Conservation (phyloP, 192 early-diverging fungal genomes). For the Spinellus fusiger region DNA sequence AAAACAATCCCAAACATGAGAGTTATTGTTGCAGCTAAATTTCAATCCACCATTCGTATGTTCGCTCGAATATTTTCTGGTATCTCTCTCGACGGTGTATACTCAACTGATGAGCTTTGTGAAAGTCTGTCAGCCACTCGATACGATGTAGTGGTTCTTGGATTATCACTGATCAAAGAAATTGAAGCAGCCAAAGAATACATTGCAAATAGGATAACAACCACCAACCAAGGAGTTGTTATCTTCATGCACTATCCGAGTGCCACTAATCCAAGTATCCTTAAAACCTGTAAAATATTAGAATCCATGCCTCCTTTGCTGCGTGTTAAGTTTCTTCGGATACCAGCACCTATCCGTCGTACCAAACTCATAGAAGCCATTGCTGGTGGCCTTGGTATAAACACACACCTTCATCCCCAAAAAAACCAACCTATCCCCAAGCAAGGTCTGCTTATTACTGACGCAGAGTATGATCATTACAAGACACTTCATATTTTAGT, state of each 20-base stretch:
- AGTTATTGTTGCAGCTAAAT: conserved; percentile 11
- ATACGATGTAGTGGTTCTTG: conserved; percentile 25
- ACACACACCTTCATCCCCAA: conserved; percentile 24
- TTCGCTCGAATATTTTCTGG: conserved; percentile 11
- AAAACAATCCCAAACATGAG: conserved; percentile 1
- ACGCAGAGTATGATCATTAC: conserved; percentile 32
- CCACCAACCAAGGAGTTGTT: neutral
- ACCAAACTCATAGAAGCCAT: conserved; percentile 36
- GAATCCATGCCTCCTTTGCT: conserved; percentile 13
- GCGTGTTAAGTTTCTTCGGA: conserved; percentile 15
- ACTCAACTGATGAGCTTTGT: conserved; percentile 2
- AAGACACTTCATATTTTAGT: conserved; percentile 37
- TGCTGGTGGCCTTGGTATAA: conserved; percentile 32
- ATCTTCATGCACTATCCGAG: conserved; percentile 26
- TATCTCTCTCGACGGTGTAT: conserved; percentile 5
- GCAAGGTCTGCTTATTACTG: conserved; percentile 24
- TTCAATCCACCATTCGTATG: conserved; percentile 14
- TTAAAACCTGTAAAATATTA: neutral
- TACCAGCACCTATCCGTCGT: conserved; percentile 37
- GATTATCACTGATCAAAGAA: conserved; percentile 12
- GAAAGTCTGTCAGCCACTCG: neutral
- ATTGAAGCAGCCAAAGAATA: conserved; percentile 4
- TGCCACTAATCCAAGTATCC: conserved; percentile 1
- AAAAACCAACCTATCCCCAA: conserved; percentile 25
- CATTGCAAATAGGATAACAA: conserved; percentile 4